Percentiles rank a stretch among this genome's conserved stretches.
Evolutionary conservation across 2,329 filamentous ascomycete genomes (phyloP).

Genomic region (Cladosporium sp.): DNA sequence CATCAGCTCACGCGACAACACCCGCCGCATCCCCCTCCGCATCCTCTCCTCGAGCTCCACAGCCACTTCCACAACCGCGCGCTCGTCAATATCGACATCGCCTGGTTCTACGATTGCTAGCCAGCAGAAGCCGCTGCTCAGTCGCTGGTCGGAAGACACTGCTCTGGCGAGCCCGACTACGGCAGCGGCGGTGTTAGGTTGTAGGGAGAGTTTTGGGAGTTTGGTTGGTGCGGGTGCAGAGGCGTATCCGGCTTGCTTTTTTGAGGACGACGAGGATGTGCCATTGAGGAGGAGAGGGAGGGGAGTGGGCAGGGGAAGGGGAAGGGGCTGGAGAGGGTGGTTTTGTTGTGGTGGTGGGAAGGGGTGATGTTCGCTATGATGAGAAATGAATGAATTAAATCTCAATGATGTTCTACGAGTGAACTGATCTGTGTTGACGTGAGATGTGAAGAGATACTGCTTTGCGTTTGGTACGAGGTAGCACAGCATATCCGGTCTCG

Average conservation of each 20-base stretch:
- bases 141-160: conserved; percentile 35
- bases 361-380: neutral
- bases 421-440: neutral
- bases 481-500: neutral
- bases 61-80: conserved; percentile 12
- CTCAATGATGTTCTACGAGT: neutral
- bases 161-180: conserved; percentile 29
- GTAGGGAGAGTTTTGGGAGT: conserved; percentile 31
- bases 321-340: conserved; percentile 17
- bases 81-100: conserved; percentile 11
- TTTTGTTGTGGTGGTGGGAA: conserved; percentile 14
- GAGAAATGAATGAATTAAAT: neutral
- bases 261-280: conserved; percentile 32
- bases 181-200: conserved; percentile 24
- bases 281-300: conserved; percentile 30
- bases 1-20: conserved; percentile 26
- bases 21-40: conserved; percentile 28
- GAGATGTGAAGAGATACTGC: neutral
- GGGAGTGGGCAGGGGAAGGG: conserved; percentile 23
- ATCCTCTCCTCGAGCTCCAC: conserved; percentile 30
- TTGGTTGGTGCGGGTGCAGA: conserved; percentile 24
- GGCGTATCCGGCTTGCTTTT: conserved; percentile 36
- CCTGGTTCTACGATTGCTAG: neutral
- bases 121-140: conserved; percentile 18
- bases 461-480: neutral